Percentiles rank a stretch among this genome's conserved stretches.
These are phyloP conservation scores for Phytophthora lateralis DNA, from an alignment of 352 stramenopile genomes.

Conservation along the genomic window DNA sequence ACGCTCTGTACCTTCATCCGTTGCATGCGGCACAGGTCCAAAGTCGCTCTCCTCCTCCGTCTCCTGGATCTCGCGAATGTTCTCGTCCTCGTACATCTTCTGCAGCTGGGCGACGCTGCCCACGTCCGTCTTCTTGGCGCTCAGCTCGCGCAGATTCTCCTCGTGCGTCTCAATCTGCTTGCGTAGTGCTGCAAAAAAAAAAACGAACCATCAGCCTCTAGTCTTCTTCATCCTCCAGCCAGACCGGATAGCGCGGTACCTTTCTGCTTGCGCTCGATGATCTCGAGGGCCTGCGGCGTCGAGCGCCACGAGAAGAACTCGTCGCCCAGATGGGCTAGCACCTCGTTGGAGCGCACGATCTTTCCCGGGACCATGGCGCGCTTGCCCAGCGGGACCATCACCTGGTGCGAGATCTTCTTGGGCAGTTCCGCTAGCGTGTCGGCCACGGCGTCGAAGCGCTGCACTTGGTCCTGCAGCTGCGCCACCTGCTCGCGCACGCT, in stretches of 20 bases:
- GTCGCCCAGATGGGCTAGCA: conserved; percentile 80
- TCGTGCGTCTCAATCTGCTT: conserved; percentile 66
- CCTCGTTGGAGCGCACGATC: conserved; percentile 86
- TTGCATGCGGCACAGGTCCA: conserved; percentile 42
- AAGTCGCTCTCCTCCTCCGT: conserved; percentile 78
- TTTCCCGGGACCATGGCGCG: conserved; percentile 83
- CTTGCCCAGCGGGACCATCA: conserved; percentile 88
- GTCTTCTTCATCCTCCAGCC: neutral
- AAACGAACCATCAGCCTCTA: neutral
- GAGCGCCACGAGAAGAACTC: conserved; percentile 86
- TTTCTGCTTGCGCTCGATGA: conserved; percentile 83
- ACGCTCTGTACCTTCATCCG: conserved; percentile 58
- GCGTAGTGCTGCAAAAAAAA: conserved; percentile 39
- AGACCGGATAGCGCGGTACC: conserved; percentile 27
- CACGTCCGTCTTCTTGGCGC: conserved; percentile 71
- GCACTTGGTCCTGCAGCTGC: conserved; percentile 58
- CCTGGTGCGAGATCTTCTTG: conserved; percentile 75
- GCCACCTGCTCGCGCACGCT: conserved; percentile 53
- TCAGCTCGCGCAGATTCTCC: conserved; percentile 45
- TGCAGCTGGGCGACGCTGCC: conserved; percentile 71
- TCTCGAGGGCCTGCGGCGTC: conserved; percentile 55
- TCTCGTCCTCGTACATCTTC: conserved; percentile 86
- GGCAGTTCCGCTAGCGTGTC: conserved; percentile 68
- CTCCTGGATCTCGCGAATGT: conserved; percentile 88
- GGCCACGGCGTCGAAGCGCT: conserved; percentile 58